Conservation (phyloP, 2,329 filamentous ascomycete species). For the Colletotrichum sp. region DNA sequence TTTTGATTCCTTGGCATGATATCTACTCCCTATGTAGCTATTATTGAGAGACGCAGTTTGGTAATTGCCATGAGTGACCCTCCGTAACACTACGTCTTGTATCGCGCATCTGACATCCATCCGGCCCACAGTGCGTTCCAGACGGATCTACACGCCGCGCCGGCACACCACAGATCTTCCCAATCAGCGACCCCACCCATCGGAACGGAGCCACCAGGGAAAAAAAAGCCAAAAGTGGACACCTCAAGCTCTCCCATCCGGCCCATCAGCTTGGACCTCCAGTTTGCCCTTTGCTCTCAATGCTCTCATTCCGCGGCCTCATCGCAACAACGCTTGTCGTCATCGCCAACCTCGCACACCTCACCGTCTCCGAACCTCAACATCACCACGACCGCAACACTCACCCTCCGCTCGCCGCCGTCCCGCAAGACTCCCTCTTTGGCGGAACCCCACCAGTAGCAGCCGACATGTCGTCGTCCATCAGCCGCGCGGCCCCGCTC, state of each 20-base stretch:
- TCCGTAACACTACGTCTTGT: too few species aligned
- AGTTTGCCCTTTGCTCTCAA: not conserved
- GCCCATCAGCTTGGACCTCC: not conserved
- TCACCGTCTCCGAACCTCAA: not conserved
- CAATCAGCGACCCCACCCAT: not conserved
- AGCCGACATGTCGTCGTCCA: constrained; percentile 2
- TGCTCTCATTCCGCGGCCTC: not conserved
- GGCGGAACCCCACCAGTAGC: not conserved
- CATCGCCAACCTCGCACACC: not conserved
- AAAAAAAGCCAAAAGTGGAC: not conserved
- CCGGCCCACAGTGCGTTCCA: not conserved
- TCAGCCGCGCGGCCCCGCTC: constrained; percentile 51
- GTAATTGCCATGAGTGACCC: too few species aligned
- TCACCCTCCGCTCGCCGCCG: not conserved
- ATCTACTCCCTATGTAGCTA: too few species aligned
- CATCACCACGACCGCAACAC: not conserved
- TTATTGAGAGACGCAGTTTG: too few species aligned
- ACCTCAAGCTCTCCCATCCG: not conserved
- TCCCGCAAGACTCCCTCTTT: not conserved
- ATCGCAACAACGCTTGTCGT: not conserved
- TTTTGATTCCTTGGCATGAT: not conserved
- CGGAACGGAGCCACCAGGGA: not conserved
- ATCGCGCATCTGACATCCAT: too few species aligned
- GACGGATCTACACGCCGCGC: not conserved
- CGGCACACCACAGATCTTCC: not conserved